A percentile compares a stretch with the other conserved stretches of the same genome.
phyloP scores from a whole-genome alignment of 31 red algal genomes.

The Asparagopsis taxiformis region DNA sequence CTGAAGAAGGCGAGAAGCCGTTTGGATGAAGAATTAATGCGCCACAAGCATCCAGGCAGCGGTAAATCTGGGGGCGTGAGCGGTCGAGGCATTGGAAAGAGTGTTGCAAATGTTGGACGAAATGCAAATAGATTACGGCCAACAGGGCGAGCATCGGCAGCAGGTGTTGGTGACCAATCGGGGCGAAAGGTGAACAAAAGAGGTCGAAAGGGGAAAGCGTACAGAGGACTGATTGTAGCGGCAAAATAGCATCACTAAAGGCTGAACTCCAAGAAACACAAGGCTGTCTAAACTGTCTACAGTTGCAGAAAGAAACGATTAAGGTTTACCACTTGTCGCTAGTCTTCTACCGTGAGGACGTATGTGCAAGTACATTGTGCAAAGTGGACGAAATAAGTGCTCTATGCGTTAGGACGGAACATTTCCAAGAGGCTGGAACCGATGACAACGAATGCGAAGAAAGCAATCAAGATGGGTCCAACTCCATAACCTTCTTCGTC shows the following conservation, averaged over 20 bases:
- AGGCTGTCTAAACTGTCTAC: too few relatives aligned
- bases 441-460: conserved; percentile 43
- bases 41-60: conserved; percentile 11
- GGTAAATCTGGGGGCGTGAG: not conserved
- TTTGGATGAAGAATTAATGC: conserved; percentile 20
- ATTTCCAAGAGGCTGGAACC: conserved; percentile 35
- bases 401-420: conserved; percentile 5
- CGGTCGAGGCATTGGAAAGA: not conserved
- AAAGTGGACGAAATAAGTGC: not conserved
- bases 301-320: too few relatives aligned
- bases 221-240: not conserved
- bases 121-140: not conserved
- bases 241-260: too few relatives aligned
- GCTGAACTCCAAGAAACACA: too few relatives aligned
- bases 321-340: too few relatives aligned
- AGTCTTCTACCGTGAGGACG: not conserved
- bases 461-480: conserved; percentile 28
- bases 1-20: not conserved
- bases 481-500: conserved; percentile 15
- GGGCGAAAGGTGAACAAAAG: conserved; percentile 19
- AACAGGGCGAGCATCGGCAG: conserved; percentile 6
- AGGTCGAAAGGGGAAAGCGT: conserved; percentile 11
- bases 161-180: not conserved
- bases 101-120: not conserved
- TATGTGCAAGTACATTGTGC: not conserved